Conservation (phyloP, 495 filamentous ascomycete genomes). For the Lasiosphaeriaceae sp. region DNA sequence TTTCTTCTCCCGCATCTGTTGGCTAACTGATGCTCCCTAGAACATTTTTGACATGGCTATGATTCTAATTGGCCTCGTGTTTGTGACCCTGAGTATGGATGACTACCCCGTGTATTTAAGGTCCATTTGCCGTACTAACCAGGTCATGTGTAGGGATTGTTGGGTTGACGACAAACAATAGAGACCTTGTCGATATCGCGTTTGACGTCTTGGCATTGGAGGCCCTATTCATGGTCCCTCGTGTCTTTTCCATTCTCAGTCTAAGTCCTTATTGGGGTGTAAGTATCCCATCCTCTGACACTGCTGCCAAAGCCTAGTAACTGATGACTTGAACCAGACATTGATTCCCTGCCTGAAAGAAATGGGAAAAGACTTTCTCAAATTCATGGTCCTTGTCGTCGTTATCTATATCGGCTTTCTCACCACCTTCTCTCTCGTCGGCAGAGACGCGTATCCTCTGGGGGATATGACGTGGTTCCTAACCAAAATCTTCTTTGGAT, state of each 20-base stretch:
- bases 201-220: constrained; percentile 89
- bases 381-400: constrained; percentile 82
- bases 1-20: background rate
- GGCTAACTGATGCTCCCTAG: constrained; percentile 8
- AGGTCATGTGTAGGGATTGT: constrained; percentile 54
- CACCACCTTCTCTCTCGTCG: constrained; percentile 87
- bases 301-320: background rate
- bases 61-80: constrained; percentile 74
- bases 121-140: constrained; percentile 25
- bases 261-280: constrained; percentile 85
- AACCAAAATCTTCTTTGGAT: constrained; percentile 77
- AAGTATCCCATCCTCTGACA: constrained; percentile 1
- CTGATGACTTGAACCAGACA: constrained; percentile 21
- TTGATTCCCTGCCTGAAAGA: constrained; percentile 83
- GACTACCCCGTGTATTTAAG: constrained; percentile 12
- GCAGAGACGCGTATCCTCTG: constrained; percentile 70
- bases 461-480: constrained; percentile 79
- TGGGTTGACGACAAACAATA: constrained; percentile 61
- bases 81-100: constrained; percentile 59
- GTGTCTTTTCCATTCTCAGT: constrained; percentile 85
- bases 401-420: constrained; percentile 84
- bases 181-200: constrained; percentile 64
- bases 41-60: constrained; percentile 85
- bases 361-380: constrained; percentile 91
- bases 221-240: constrained; percentile 84